Percentiles rank a stretch among this genome's conserved stretches.
Evolutionary conservation across 2,329 filamentous ascomycete species (phyloP).

Genomic region (Fusarium pseudonygamai): DNA sequence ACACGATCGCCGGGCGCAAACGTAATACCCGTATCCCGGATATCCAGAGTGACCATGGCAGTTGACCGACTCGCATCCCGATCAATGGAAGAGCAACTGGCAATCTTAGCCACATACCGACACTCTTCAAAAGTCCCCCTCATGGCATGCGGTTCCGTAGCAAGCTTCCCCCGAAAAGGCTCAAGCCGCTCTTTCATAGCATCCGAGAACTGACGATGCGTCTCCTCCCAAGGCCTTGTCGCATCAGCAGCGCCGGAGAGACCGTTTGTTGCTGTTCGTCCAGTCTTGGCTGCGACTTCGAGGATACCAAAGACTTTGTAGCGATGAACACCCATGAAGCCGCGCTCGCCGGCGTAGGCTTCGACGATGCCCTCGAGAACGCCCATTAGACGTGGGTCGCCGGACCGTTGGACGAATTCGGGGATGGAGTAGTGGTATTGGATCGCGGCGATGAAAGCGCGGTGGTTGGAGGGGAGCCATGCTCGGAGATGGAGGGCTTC

Average conservation of each 20-base stretch:
- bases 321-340: constrained; percentile 66
- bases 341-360: constrained; percentile 63
- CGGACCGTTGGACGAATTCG: constrained; percentile 61
- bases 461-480: constrained; percentile 63
- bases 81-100: constrained; percentile 58
- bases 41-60: constrained; percentile 60
- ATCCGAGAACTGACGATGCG: constrained; percentile 32
- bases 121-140: constrained; percentile 65
- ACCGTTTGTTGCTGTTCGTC: constrained; percentile 63
- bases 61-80: constrained; percentile 57
- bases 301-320: constrained; percentile 67
- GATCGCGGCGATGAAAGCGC: constrained; percentile 64
- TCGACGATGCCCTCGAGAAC: constrained; percentile 65
- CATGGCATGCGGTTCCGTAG: constrained; percentile 62
- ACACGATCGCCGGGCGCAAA: constrained; percentile 63
- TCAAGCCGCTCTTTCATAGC: constrained; percentile 36
- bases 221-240: constrained; percentile 33
- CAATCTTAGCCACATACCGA: constrained; percentile 58
- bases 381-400: constrained; percentile 60
- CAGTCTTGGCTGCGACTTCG: constrained; percentile 63
- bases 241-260: constrained; percentile 56
- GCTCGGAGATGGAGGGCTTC: constrained; percentile 63
- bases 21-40: constrained; percentile 62
- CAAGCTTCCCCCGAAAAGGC: constrained; percentile 54
- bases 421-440: constrained; percentile 64